Base-by-base conservation (phyloP, 148 eudicot genomes). In the Camellia sinensis region DNA sequence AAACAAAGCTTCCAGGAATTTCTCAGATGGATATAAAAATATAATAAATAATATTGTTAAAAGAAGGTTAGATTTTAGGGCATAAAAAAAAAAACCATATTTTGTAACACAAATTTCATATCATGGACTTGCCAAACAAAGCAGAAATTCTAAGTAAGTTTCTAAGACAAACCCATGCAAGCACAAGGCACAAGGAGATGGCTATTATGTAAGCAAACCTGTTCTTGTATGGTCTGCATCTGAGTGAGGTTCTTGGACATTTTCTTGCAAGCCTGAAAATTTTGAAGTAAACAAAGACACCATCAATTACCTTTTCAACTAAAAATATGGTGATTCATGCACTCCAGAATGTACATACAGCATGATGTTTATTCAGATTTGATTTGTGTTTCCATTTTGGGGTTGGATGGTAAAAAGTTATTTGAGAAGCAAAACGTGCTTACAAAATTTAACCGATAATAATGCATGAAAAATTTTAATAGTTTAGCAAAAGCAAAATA, bases 211-310 rank as follows among this genome's bases (percentile, higher is more conserved):
- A 57, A 67, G 21, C 82, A 79, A 77, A 95, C 99, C 97, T 95
- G 97, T 80, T 93, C 99, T 84, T 91, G 99, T 81, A 91, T 76
- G 50, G 88, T 84, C 79, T 90, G 93, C 93, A 91, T 89, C 89
- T 85, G 95, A 79, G 85, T 72, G 73, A 86, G 85, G 80, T 84
- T 90, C 83, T 95, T 95, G 56, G 89, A 86, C 91, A 95, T 83
- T 85, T 93, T 95, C 89, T 91, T 85, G 83, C 64, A 78, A 82
- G 93, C 97, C 99, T 95, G 92, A 79, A 29, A 82, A 68, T 76
- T 75, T 46, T 17, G 67, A 76, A 81, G 76, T 4, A 60, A 41
- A 74, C 9, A 73, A 80, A 71, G 13, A 1, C 74, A 46, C 53
- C 8, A 56, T 78, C 56, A 85, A 79, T 76, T 44, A 60, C 71